phyloP scores from a whole-genome alignment of 768 basidiomycete genomes.

The Mycena rosella region DNA sequence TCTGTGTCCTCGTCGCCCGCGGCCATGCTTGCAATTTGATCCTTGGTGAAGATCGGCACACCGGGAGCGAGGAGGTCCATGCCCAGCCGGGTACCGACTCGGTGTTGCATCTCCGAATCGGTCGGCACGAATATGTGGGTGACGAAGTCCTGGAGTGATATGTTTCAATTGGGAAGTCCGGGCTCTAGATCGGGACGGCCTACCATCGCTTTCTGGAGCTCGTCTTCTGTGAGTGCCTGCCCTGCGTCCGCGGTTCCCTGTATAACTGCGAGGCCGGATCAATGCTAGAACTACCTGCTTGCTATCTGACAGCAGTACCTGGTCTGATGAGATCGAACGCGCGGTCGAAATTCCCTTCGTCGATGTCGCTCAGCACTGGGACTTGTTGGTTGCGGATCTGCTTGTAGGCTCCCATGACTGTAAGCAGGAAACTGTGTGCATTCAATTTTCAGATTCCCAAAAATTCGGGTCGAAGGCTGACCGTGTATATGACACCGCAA shows the following conservation, averaged over 20 bases:
- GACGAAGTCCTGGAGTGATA: too few species aligned
- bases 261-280: conserved; percentile 37
- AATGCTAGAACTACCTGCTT: too few species aligned
- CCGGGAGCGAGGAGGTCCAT: neutral
- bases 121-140: conserved; percentile 21
- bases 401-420: conserved; percentile 62
- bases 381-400: conserved; percentile 58
- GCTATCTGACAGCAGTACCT: conserved; percentile 40
- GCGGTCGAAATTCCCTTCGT: conserved; percentile 62
- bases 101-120: conserved; percentile 20
- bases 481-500: conserved; percentile 52
- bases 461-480: conserved; percentile 11
- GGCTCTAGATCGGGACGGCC: too few species aligned
- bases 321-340: conserved; percentile 60
- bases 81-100: conserved; percentile 15
- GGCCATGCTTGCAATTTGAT: neutral
- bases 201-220: conserved; percentile 25
- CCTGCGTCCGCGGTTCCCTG: conserved; percentile 44
- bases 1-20: conserved; percentile 20
- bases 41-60: conserved; percentile 1
- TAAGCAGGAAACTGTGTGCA: conserved; percentile 54
- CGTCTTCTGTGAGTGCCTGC: conserved; percentile 25
- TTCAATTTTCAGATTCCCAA: neutral
- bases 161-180: too few species aligned
- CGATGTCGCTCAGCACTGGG: conserved; percentile 55